Conservation (phyloP, 805 yeast genomes). For the Candida corydali region DNA sequence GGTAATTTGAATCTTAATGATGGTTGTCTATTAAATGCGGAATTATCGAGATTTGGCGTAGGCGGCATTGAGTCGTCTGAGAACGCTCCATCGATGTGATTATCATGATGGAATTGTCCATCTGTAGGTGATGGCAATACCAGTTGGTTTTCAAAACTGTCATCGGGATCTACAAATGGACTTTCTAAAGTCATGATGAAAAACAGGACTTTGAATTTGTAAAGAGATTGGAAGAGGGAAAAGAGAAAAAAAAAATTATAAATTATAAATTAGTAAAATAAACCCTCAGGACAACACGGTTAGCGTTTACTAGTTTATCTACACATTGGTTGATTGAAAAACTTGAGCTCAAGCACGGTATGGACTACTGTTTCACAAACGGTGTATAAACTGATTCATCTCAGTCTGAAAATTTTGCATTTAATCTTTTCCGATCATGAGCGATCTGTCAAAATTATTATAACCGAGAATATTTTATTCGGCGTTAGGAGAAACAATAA, state of each 20-base stretch:
- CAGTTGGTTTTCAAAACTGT: slow-evolving; percentile 7
- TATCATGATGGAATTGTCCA: background rate
- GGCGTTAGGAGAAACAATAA: no score
- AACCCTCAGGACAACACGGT: background rate
- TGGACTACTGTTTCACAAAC: no score
- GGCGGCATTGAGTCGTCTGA: slow-evolving; percentile 16
- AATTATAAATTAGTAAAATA: no score
- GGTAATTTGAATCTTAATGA: slow-evolving; percentile 31
- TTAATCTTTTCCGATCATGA: no score
- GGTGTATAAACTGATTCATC: no score
- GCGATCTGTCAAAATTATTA: no score
- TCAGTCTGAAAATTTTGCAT: no score
- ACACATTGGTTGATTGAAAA: no score
- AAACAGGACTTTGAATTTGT: background rate
- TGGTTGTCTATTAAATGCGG: slow-evolving; percentile 15
- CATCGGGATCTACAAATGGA: slow-evolving; percentile 11
- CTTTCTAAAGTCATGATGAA: slow-evolving; percentile 6
- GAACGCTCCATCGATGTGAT: slow-evolving; percentile 14
- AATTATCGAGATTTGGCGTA: slow-evolving; percentile 7
- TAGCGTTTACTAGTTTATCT: no score
- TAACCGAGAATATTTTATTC: no score
- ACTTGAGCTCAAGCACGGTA: no score
- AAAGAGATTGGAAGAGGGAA: background rate
- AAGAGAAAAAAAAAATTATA: slow-evolving; percentile 2
- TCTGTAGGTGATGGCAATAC: slow-evolving; percentile 7